phyloP scores from a whole-genome alignment of 176 grass and related monocot species.

The Eremochloa ophiuroides region DNA sequence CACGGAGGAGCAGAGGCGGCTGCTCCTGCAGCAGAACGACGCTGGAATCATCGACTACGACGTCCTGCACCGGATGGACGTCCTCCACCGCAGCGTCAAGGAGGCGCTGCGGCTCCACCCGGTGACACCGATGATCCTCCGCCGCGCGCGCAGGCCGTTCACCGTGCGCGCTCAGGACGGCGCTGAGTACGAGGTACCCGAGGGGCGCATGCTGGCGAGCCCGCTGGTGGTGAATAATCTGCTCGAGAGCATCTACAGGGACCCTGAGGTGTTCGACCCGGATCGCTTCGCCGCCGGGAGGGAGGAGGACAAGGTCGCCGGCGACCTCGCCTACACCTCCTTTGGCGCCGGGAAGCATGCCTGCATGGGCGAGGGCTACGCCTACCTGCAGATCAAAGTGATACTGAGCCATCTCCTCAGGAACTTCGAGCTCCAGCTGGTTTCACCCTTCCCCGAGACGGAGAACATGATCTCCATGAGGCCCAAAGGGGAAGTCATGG shows the following conservation, averaged over 20 bases:
- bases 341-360: slow-evolving; percentile 58
- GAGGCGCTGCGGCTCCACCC: slow-evolving; percentile 49
- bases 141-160: slow-evolving; percentile 34
- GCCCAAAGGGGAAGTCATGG: slow-evolving; percentile 49
- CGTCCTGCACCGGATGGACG: slow-evolving; percentile 39
- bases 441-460: slow-evolving; percentile 56
- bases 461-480: slow-evolving; percentile 60
- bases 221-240: slow-evolving; percentile 35
- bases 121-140: slow-evolving; percentile 25
- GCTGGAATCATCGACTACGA: slow-evolving; percentile 20
- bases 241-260: slow-evolving; percentile 21
- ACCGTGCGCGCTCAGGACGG: slow-evolving; percentile 29
- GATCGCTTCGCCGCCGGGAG: slow-evolving; percentile 26
- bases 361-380: slow-evolving; percentile 61
- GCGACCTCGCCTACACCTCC: slow-evolving; percentile 50
- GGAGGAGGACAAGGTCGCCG: slow-evolving; percentile 46
- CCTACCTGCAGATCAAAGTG: slow-evolving; percentile 64
- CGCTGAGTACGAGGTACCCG: slow-evolving; percentile 36
- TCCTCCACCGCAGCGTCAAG: slow-evolving; percentile 48
- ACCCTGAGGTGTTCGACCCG: slow-evolving; percentile 41
- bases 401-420: slow-evolving; percentile 59
- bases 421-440: slow-evolving; percentile 61
- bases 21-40: background rate
- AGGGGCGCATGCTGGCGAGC: slow-evolving; percentile 37
- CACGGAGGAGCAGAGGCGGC: slow-evolving; percentile 41